A percentile compares a stretch with the other conserved stretches of the same genome.
These are phyloP conservation scores for Fraxinus americana DNA, from an alignment of 257 asterid genomes.

Conservation along the genomic window DNA sequence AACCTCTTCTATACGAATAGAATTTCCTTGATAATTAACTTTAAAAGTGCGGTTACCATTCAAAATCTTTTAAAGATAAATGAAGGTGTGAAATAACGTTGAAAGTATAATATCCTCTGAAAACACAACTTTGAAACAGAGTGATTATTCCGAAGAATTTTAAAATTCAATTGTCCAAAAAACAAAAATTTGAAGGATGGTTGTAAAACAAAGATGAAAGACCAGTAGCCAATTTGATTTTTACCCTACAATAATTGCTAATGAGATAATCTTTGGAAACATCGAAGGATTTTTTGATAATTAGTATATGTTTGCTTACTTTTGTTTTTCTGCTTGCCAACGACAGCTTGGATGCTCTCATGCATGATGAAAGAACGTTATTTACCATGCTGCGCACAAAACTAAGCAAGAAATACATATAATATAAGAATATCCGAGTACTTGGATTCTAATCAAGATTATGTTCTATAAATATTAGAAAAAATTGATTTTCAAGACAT, in stretches of 20 bases:
- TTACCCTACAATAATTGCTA: neutral
- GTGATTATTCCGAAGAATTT: no score
- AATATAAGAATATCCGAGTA: constrained; percentile 35
- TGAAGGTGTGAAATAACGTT: no score
- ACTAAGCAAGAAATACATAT: constrained; percentile 28
- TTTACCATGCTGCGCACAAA: constrained; percentile 35
- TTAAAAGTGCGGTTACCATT: no score
- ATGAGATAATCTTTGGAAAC: constrained; percentile 3
- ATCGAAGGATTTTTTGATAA: neutral
- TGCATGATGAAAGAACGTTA: constrained; percentile 23
- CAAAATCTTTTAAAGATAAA: no score
- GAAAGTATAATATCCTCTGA: no score
- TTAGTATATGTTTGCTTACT: neutral
- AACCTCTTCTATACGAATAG: no score
- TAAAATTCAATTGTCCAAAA: neutral
- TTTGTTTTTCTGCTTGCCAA: constrained; percentile 23
- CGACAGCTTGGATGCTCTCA: constrained; percentile 20
- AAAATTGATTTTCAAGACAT: constrained; percentile 1
- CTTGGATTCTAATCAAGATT: constrained; percentile 35
- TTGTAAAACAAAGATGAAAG: no score
- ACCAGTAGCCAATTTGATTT: no score
- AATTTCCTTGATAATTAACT: no score
- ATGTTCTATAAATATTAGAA: constrained; percentile 28
- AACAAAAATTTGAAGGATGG: no score
- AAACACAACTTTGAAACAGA: no score